Evolutionary conservation across 1,284 basidiomycete genomes (phyloP), one percentile per base, ranked within the genome.

Genomic region (Boletus coffeatus): DNA sequence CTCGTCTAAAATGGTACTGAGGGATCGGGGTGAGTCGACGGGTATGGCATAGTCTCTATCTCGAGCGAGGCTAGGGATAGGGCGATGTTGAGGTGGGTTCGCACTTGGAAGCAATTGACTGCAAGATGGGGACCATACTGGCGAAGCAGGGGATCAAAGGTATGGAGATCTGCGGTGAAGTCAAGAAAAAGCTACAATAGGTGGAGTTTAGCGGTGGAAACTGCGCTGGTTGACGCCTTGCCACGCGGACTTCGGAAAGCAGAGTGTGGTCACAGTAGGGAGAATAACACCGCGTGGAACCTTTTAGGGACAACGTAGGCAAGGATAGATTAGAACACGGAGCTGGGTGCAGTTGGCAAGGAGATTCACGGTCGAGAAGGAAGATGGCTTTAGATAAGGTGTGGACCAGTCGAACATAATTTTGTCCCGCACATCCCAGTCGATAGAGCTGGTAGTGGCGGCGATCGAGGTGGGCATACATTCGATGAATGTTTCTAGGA

Each of bases 401-500:
- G 53, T 41, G 1, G 66, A 61, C 65, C 66, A 73, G 36, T 75
- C 65, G 4, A 71, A 55, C 43, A 48, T 48, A 11, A 18, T 48
- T 46, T 14, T 46, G 16, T 46, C 2, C 14, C 1, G 14, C 39
- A 39, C 39, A 39, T 39, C 39, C 39, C 1, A 39, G 39, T 39
- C 39, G 39, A 39, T 39, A 14, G 39, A 39, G 39, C 39, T 39
- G 39, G 39, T 39, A 16, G 6, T 39, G 39, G 14, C 21, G 50
- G 57, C n/a, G 16, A 78, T 72, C 7, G 69, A 67, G 52, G 41
- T 7, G 16, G 43, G 46, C 63, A 78, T 70, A 53, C 57, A 65
- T 34, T 48, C 34, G 56, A 77, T 63, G 53, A 46, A 1, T 46
- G 74, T 36, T 3, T 68, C 61, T 0, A 74, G 66, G 10, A 41